Conservation (phyloP, 2,329 filamentous ascomycete species). For the Sphaceloma murrayae region DNA sequence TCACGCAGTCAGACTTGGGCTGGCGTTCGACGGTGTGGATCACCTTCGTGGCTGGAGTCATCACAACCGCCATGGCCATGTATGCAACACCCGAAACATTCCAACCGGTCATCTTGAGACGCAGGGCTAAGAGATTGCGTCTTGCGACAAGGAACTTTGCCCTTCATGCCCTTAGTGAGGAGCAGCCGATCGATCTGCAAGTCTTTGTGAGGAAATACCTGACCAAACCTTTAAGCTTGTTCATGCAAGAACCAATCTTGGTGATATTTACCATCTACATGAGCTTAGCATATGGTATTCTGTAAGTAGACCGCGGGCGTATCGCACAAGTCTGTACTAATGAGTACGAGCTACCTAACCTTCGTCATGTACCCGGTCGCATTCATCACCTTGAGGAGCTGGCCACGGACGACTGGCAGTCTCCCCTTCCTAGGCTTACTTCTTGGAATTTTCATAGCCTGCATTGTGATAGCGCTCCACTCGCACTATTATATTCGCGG, state of each 20-base stretch:
- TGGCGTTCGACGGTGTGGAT: constrained; percentile 52
- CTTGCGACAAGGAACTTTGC: constrained; percentile 40
- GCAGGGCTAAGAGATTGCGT: constrained; percentile 41
- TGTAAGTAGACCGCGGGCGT: constrained; percentile 7
- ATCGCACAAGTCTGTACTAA: constrained; percentile 10
- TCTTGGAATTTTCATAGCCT: constrained; percentile 43
- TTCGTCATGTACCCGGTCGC: constrained; percentile 27
- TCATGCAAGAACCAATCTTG: constrained; percentile 41
- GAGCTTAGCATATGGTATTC: constrained; percentile 26
- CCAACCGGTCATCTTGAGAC: constrained; percentile 39
- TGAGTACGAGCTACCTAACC: constrained; percentile 32
- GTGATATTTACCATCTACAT: constrained; percentile 38
- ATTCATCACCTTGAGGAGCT: constrained; percentile 29
- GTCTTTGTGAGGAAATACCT: constrained; percentile 38
- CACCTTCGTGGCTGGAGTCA: constrained; percentile 40
- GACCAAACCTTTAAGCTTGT: constrained; percentile 33
- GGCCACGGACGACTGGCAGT: constrained; percentile 32
- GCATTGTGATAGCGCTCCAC: constrained; percentile 56
- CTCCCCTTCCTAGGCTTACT: constrained; percentile 38
- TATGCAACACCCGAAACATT: constrained; percentile 46
- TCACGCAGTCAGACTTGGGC: constrained; percentile 34
- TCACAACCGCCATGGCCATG: constrained; percentile 36
- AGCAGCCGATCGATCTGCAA: constrained; percentile 31
- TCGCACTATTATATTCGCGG: constrained; percentile 7
- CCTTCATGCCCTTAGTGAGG: constrained; percentile 37